Base-by-base conservation (phyloP, 441 rosid genomes). In the Codiaeum variegatum region DNA sequence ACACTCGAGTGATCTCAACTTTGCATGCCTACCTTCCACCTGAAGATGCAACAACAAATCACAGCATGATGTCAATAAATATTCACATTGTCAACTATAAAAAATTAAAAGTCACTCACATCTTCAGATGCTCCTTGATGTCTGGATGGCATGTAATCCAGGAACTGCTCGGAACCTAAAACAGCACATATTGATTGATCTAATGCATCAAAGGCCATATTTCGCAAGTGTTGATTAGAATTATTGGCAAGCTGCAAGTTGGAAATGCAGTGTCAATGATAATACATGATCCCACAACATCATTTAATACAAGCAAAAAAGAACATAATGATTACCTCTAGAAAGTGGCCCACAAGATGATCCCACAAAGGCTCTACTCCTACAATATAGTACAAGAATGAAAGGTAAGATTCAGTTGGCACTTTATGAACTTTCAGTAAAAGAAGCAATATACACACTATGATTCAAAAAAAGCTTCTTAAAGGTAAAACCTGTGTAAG, bases 281-380 rank as follows among this genome's bases (percentile, higher is more conserved):
- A 38, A 69, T 61, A 75, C 40, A 76, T 63, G n/a, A n/a, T n/a
- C n/a, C n/a, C n/a, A n/a, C 52, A 75, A 61, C 72, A 77, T 32
- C 56, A 73, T 38, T 67, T 73, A 76, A 66, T 24, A 71, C 44
- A 78, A 38, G 75, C 68, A 72, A 76, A 66, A 69, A 21, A 76
- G n/a, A 73, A 72, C 73, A 52, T 59, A 29, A 47, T 26, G 26
- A 75, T 84, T 81, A 95, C 99, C 97, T 93, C 93, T 71, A 91
- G 84, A 82, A 96, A 93, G 82, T 96, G 99, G 78, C 88, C 89
- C 72, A 88, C 90, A 73, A 96, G 91, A 85, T 88, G 89, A 83
- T 93, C 97, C 99, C 99, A 96, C 67, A 96, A 80, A 70, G 93
- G 97, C 82, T 87, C 89, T 74, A 96, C 96, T 85, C 98, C 99